Percentiles rank a stretch among this genome's conserved stretches.
Conservation (phyloP, 371 early-diverging fungal genomes). For the Gilbertella persicaria region DNA sequence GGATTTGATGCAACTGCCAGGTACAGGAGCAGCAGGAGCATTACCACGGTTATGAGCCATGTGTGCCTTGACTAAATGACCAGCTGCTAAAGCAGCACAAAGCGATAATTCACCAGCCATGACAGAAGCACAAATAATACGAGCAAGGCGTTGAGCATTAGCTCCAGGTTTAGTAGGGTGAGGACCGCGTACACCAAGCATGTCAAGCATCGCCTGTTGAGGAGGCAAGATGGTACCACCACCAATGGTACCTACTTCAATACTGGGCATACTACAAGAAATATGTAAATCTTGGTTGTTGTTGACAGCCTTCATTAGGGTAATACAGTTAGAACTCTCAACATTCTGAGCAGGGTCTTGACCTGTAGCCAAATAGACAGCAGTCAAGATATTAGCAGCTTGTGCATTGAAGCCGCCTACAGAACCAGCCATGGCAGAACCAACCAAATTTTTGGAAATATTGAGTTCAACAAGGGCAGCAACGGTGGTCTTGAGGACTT, state of each 20-base stretch:
- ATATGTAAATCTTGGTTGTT: conserved; percentile 80
- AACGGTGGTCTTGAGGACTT: conserved; percentile 89
- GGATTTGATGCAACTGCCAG: conserved; percentile 28
- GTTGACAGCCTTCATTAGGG: conserved; percentile 90
- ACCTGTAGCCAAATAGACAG: conserved; percentile 94
- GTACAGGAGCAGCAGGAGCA: conserved; percentile 19
- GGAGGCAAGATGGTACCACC: conserved; percentile 93
- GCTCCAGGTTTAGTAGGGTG: conserved; percentile 83
- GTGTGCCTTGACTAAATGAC: conserved; percentile 82
- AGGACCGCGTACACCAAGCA: conserved; percentile 89
- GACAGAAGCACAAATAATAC: conserved; percentile 90
- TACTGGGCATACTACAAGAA: conserved; percentile 93
- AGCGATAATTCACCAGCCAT: conserved; percentile 97
- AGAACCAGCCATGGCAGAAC: conserved; percentile 94
- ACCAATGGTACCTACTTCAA: conserved; percentile 96
- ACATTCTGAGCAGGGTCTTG: conserved; percentile 98
- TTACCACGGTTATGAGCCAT: conserved; percentile 80
- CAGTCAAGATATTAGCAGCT: conserved; percentile 94
- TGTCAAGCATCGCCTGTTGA: conserved; percentile 86
- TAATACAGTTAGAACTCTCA: conserved; percentile 93
- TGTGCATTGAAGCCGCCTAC: conserved; percentile 97
- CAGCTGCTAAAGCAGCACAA: conserved; percentile 86
- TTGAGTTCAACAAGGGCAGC: conserved; percentile 80
- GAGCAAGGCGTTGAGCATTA: conserved; percentile 87
- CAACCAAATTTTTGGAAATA: conserved; percentile 88